A percentile compares a stretch with the other conserved stretches of the same genome.
Conservation (phyloP, 805 yeast genomes). For the Metschnikowia amazonensis region DNA sequence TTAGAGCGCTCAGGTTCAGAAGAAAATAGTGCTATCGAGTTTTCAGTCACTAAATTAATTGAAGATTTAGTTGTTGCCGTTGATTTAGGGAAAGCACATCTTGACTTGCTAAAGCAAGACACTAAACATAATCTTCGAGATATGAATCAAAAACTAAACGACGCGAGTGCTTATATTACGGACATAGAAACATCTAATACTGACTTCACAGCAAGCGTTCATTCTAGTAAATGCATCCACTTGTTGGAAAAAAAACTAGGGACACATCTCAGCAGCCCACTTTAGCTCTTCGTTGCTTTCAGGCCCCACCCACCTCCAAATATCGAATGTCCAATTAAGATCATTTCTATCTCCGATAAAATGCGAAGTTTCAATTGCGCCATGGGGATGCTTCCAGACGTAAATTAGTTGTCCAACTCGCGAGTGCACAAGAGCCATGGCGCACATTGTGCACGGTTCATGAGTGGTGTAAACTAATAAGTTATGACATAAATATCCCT, state of each 20-base stretch:
- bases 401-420: constrained; percentile 69
- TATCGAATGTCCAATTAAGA: constrained; percentile 85
- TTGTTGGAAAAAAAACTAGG: not conserved
- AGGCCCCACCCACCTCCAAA: constrained; percentile 63
- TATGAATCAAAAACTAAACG: not conserved
- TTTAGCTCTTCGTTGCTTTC: constrained; percentile 1
- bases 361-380: constrained; percentile 61
- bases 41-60: not conserved
- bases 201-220: not conserved
- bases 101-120: not conserved
- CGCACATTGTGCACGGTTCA: constrained; percentile 96
- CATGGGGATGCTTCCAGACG: constrained; percentile 40
- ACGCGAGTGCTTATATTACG: not conserved
- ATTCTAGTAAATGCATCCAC: not conserved
- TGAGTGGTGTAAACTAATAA: constrained; percentile 82
- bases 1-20: not conserved
- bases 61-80: not conserved
- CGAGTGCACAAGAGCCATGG: constrained; percentile 94
- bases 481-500: constrained; percentile 66
- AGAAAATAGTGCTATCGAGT: not conserved
- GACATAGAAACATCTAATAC: not conserved
- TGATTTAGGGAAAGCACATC: not conserved
- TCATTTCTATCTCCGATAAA: constrained; percentile 71
- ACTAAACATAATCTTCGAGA: not conserved
- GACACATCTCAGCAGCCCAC: not conserved